These are phyloP conservation scores for Phytopythium kandeliae DNA, from an alignment of 352 stramenopile species.

Conservation along the genomic window DNA sequence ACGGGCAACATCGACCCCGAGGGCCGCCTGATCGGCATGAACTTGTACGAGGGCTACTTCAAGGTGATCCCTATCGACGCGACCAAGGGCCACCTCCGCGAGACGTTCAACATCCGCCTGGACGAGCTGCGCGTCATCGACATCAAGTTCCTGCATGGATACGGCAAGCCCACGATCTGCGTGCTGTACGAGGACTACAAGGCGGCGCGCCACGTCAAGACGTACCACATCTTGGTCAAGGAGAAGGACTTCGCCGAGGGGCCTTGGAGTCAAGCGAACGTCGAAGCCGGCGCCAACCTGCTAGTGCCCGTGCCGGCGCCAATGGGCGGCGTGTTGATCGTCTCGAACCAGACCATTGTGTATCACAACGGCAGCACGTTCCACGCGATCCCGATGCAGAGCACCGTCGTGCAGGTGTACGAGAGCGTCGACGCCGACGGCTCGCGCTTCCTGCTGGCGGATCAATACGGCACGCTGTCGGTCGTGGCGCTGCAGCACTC, in stretches of 20 bases:
- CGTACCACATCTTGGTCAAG: slow-evolving; percentile 87
- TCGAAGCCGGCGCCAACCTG: slow-evolving; percentile 82
- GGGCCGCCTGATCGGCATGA: slow-evolving; percentile 85
- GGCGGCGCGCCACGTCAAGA: slow-evolving; percentile 87
- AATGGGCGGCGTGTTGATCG: slow-evolving; percentile 84
- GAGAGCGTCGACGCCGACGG: slow-evolving; percentile 85
- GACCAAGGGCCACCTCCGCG: slow-evolving; percentile 65
- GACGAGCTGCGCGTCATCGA: slow-evolving; percentile 92
- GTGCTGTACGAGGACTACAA: slow-evolving; percentile 92
- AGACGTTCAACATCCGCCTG: slow-evolving; percentile 91
- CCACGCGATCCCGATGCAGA: slow-evolving; percentile 90
- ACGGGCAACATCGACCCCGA: slow-evolving; percentile 87
- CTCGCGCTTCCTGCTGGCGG: slow-evolving; percentile 83
- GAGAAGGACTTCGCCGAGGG: slow-evolving; percentile 89
- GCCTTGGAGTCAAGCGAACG: slow-evolving; percentile 86
- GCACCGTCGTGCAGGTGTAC: slow-evolving; percentile 88
- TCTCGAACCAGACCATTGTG: slow-evolving; percentile 90
- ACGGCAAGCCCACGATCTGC: slow-evolving; percentile 86
- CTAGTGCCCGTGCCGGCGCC: slow-evolving; percentile 86
- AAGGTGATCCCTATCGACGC: slow-evolving; percentile 88
- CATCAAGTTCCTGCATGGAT: slow-evolving; percentile 91
- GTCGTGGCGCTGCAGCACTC: slow-evolving; percentile 84
- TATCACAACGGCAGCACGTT: slow-evolving; percentile 89
- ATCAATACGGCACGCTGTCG: slow-evolving; percentile 87
- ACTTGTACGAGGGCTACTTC: slow-evolving; percentile 90